These are phyloP conservation scores for Galeopsis tetrahit DNA, from an alignment of 257 asterid genomes.

Conservation along the genomic window DNA sequence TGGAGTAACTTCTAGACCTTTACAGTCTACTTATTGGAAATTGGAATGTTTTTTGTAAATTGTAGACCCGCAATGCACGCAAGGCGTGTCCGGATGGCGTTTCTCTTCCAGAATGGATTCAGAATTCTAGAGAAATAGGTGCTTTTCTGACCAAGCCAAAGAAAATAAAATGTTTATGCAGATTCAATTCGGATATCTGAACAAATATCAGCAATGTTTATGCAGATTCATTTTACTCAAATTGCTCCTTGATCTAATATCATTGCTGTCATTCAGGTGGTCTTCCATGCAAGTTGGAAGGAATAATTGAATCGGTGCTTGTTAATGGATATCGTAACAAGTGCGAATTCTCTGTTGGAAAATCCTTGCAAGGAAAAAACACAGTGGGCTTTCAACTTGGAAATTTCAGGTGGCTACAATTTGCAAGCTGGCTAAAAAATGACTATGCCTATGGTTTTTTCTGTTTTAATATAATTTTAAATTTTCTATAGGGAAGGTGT, in stretches of 20 bases:
- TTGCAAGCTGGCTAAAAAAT: slow-evolving; percentile 24
- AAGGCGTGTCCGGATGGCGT: slow-evolving; percentile 90
- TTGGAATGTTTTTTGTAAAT: slow-evolving; percentile 30
- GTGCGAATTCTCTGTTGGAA: slow-evolving; percentile 96
- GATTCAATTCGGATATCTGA: slow-evolving; percentile 14
- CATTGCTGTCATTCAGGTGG: slow-evolving; percentile 66
- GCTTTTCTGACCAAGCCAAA: slow-evolving; percentile 28
- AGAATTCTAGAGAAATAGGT: slow-evolving; percentile 93
- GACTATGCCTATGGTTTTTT: slow-evolving; percentile 8
- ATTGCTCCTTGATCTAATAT: slow-evolving; percentile 30
- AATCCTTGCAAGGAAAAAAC: slow-evolving; percentile 77
- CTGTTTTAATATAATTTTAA: slow-evolving; percentile 22
- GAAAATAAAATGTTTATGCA: slow-evolving; percentile 21
- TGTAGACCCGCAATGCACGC: slow-evolving; percentile 90
- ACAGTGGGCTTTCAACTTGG: slow-evolving; percentile 96
- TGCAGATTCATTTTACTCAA: slow-evolving; percentile 22
- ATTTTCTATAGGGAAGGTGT: slow-evolving; percentile 84
- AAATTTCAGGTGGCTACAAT: slow-evolving; percentile 75
- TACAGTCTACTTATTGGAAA: slow-evolving; percentile 30
- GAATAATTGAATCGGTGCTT: slow-evolving; percentile 77
- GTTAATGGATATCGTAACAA: slow-evolving; percentile 93
- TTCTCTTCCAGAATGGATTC: slow-evolving; percentile 91
- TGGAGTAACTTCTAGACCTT: slow-evolving; percentile 17
- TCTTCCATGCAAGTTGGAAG: slow-evolving; percentile 94
- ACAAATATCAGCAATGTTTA: background rate